A percentile compares a stretch with the other conserved stretches of the same genome.
These are phyloP conservation scores for Huntiella abstrusa DNA, from an alignment of 2,329 filamentous ascomycete species.

Conservation along the genomic window DNA sequence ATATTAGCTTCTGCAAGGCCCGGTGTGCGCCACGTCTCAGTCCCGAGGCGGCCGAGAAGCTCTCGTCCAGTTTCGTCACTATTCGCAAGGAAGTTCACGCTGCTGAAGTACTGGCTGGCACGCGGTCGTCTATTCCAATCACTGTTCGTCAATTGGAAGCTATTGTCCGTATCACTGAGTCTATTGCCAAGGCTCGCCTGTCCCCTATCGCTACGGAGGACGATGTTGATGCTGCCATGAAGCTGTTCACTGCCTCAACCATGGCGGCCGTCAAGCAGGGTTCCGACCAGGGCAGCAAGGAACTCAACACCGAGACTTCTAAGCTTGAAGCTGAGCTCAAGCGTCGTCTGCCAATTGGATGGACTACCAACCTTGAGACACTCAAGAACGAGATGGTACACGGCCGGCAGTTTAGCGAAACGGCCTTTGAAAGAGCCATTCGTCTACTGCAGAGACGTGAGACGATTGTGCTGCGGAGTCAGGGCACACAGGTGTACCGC, in stretches of 20 bases:
- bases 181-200: conserved; percentile 76
- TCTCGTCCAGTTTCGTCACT: conserved; percentile 91
- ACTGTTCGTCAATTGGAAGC: conserved; percentile 94
- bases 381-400: conserved; percentile 82
- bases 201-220: conserved; percentile 72
- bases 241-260: conserved; percentile 85
- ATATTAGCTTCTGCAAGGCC: conserved; percentile 82
- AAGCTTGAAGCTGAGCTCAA: conserved; percentile 81
- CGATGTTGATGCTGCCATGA: conserved; percentile 94
- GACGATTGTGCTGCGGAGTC: conserved; percentile 64
- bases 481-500: conserved; percentile 55
- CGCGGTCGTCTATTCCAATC: conserved; percentile 86
- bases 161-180: conserved; percentile 92
- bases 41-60: conserved; percentile 79
- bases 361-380: conserved; percentile 79
- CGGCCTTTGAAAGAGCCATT: conserved; percentile 64
- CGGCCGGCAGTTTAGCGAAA: conserved; percentile 74
- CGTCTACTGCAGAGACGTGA: conserved; percentile 76
- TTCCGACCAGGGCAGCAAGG: conserved; percentile 62
- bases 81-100: conserved; percentile 89
- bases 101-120: conserved; percentile 74
- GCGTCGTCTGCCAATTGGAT: conserved; percentile 76
- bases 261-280: conserved; percentile 96
- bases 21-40: conserved; percentile 85
- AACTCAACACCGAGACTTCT: conserved; percentile 75